Evolutionary conservation across 2,329 filamentous ascomycete genomes (phyloP), one percentile per base, ranked within the genome.

Genomic region (Orbilia ellipsospora): DNA sequence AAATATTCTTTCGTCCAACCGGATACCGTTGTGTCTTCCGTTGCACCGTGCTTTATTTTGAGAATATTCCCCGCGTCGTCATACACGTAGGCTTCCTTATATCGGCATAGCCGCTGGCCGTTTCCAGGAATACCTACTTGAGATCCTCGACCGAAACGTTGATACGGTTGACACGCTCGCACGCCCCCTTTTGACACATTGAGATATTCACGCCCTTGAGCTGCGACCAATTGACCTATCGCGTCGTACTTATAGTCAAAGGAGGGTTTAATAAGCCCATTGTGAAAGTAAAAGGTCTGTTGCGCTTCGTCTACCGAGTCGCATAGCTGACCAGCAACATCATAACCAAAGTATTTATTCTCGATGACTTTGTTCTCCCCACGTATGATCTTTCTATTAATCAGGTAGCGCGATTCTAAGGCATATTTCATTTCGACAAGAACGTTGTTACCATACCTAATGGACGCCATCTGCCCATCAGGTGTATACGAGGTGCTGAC

Each of bases 251-350:
- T 69, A 31, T 57, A 78, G 4, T 73, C 63, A n/a, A 40, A 31
- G 2, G 2, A 51, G 0, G 79, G 78, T 0, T 78, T 73, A n/a
- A 79, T 72, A 1, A 31, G 1, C 6, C 66, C 31, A 26, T 78
- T 78, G 20, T 75, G 67, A 62, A 80, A 80, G 57, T 77, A 80
- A 12, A 79, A 52, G 1, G 73, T 77, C 52, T 80, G 68, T 42
- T 79, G 61, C 2, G 79, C 77, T 1, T 77, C 63, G 62, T 80
- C 79, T 0, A 50, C 31, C 16, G 78, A 64, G 18, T 75, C 50
- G 0, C 73, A 77, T 15, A 78, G 64, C 40, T 78, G 78, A 1
- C 77, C 77, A 1, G 52, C 26, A 1, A 77, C 57, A 51, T 80
- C 79, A 48, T 77, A 78, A 0, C 64, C 70, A 50, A 80, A 79